Conservation (phyloP, 2,329 filamentous ascomycete species). For the Biscogniauxia mediterranea region DNA sequence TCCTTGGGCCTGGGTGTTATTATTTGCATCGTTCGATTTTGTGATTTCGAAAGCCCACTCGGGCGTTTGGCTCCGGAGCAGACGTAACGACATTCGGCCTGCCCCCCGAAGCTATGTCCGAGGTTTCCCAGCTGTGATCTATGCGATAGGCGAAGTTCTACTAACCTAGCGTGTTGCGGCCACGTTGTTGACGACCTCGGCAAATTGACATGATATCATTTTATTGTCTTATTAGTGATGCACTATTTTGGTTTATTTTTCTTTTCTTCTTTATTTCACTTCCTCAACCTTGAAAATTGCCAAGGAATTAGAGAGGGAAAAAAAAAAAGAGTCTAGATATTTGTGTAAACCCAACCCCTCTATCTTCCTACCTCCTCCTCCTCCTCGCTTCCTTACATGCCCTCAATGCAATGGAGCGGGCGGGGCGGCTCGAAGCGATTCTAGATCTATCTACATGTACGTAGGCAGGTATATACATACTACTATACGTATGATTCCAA, state of each 20-base stretch:
- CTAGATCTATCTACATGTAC: background rate
- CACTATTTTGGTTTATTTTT: no score
- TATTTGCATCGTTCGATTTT: background rate
- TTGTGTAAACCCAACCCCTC: no score
- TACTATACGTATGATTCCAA: background rate
- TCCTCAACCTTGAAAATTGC: no score
- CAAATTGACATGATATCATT: no score
- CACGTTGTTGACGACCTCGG: no score
- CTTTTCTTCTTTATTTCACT: no score
- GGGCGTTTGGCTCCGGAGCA: background rate
- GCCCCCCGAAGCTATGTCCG: background rate
- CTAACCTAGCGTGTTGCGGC: background rate
- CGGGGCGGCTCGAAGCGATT: background rate
- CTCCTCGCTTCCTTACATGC: background rate
- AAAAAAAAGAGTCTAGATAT: no score
- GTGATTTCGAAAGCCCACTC: background rate
- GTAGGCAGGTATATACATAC: no score
- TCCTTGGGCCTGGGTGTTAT: background rate
- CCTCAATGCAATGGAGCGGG: background rate
- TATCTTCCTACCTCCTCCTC: no score
- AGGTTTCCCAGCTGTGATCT: background rate
- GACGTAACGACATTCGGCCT: background rate
- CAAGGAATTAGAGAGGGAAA: no score
- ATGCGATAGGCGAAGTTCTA: background rate
- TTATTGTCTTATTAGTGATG: no score